Percentiles rank a stretch among this genome's conserved stretches.
Evolutionary conservation across 352 stramenopile species (phyloP).

Genomic region (Pythium chondricola): DNA sequence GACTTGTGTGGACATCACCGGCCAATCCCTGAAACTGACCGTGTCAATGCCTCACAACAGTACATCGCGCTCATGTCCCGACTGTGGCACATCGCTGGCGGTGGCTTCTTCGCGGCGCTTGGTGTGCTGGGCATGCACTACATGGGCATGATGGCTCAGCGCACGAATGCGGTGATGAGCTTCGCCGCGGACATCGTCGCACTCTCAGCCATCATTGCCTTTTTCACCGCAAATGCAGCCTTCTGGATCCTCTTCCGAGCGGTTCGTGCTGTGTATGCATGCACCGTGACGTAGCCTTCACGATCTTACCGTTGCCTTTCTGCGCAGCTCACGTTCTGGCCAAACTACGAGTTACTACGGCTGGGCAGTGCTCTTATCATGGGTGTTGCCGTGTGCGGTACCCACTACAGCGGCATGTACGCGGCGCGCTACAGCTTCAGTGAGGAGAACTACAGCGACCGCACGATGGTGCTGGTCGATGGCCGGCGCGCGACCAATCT

Average conservation of each 20-base stretch:
- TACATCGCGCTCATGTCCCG: conserved; percentile 20
- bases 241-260: conserved; percentile 72
- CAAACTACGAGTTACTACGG: conserved; percentile 41
- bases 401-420: conserved; percentile 59
- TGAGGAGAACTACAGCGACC: conserved; percentile 23
- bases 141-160: conserved; percentile 57
- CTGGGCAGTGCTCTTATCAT: conserved; percentile 57
- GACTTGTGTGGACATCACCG: not conserved
- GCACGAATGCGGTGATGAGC: conserved; percentile 36
- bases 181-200: conserved; percentile 34
- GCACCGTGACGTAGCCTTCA: not conserved
- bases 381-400: conserved; percentile 60
- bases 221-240: conserved; percentile 46
- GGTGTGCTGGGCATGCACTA: conserved; percentile 72
- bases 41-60: too few relatives aligned
- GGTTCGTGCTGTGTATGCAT: conserved; percentile 16
- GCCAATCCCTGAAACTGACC: too few relatives aligned
- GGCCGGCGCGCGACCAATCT: conserved; percentile 26
- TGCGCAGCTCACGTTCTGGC: conserved; percentile 51
- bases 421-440: conserved; percentile 41
- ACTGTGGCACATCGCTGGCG: conserved; percentile 40
- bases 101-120: conserved; percentile 46
- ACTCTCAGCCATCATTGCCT: conserved; percentile 45
- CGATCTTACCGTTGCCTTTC: not conserved
- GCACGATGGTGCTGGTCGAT: conserved; percentile 23